Percentiles rank a stretch among this genome's conserved stretches.
phyloP scores from a whole-genome alignment of 208 protist species.

The Porcisia hertigi region DNA sequence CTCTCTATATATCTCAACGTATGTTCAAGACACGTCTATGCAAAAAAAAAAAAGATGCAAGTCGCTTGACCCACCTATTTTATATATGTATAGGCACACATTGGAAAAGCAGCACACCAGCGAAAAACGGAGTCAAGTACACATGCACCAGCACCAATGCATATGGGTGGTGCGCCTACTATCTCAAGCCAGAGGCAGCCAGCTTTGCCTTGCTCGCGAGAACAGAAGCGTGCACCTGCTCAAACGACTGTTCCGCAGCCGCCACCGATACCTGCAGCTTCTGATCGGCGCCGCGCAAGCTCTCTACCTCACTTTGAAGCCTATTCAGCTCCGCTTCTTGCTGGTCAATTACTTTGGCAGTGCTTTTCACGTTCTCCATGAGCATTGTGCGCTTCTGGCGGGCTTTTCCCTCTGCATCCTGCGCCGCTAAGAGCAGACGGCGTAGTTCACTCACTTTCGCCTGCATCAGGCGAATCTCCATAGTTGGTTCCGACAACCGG shows the following conservation, averaged over 20 bases:
- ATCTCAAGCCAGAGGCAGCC: background rate
- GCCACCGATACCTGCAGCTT: constrained; percentile 44
- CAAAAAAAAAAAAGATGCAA: too few species aligned
- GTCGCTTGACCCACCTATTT: background rate
- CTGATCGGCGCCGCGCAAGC: constrained; percentile 42
- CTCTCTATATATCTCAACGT: constrained; percentile 1
- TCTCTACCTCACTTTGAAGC: constrained; percentile 47
- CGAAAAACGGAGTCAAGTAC: background rate
- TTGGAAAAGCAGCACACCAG: background rate
- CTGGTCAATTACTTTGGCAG: constrained; percentile 54
- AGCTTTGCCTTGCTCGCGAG: constrained; percentile 36
- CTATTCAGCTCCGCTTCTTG: constrained; percentile 57
- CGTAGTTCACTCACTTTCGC: constrained; percentile 69
- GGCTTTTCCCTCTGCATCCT: constrained; percentile 48
- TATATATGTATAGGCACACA: too few species aligned
- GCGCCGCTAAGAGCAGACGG: constrained; percentile 44
- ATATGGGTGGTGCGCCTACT: background rate
- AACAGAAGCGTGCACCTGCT: constrained; percentile 75
- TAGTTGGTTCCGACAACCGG: background rate
- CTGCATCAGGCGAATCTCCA: constrained; percentile 55
- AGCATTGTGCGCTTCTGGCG: constrained; percentile 55
- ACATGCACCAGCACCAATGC: background rate
- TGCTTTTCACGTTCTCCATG: constrained; percentile 55
- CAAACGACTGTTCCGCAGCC: constrained; percentile 69
- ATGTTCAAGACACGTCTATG: background rate